Percentiles rank a stretch among this genome's conserved stretches.
These are phyloP conservation scores for Shiraia bambusicola DNA, from an alignment of 2,329 filamentous ascomycete species.

Conservation along the genomic window DNA sequence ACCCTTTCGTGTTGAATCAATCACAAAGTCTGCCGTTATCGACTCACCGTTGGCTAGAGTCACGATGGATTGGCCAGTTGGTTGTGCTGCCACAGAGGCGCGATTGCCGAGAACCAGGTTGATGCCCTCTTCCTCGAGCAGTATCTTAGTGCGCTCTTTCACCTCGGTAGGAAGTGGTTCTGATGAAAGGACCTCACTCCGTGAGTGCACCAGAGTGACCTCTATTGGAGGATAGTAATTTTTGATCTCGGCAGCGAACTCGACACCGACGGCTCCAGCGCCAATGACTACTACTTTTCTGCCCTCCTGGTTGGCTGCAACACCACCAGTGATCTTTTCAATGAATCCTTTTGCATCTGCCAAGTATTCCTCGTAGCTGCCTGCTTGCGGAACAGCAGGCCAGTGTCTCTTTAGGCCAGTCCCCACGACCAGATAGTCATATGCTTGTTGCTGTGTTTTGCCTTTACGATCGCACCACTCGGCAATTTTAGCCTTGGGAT, in stretches of 20 bases:
- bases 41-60: constrained; percentile 46
- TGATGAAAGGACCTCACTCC: constrained; percentile 68
- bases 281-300: constrained; percentile 70
- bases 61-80: constrained; percentile 44
- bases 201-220: constrained; percentile 75
- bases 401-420: constrained; percentile 70
- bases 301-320: constrained; percentile 26
- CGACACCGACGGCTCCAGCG: constrained; percentile 76
- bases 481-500: constrained; percentile 62
- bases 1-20: constrained; percentile 68
- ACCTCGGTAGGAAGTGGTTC: constrained; percentile 71
- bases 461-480: constrained; percentile 54
- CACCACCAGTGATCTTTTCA: constrained; percentile 41
- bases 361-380: constrained; percentile 63
- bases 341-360: constrained; percentile 64
- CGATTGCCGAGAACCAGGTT: constrained; percentile 65
- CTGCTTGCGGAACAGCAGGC: constrained; percentile 70
- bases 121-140: constrained; percentile 64
- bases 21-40: constrained; percentile 64
- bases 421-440: constrained; percentile 75
- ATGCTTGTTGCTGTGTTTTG: constrained; percentile 50
- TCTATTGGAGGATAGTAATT: constrained; percentile 62
- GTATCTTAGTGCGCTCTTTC: constrained; percentile 61
- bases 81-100: constrained; percentile 47
- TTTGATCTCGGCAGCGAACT: constrained; percentile 80